Evolutionary conservation across 495 filamentous ascomycete genomes (phyloP), one percentile per base, ranked within the genome.

Genomic region (Pseudevernia furfuracea): DNA sequence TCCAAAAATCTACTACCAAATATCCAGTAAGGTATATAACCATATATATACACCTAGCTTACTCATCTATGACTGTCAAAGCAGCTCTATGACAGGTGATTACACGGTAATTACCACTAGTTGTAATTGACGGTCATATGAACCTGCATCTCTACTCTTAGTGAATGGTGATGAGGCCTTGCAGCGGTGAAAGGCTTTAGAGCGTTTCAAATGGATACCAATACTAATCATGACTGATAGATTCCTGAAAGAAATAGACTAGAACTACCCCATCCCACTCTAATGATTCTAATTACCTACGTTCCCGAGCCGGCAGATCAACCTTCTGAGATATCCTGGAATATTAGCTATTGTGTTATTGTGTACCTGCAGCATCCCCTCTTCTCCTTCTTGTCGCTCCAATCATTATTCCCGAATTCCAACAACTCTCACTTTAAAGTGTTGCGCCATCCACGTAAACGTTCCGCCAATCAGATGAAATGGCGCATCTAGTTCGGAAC

Each of bases 281-380:
- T 34, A 8, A 55, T n/a, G n/a, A n/a, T n/a, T n/a, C n/a, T n/a
- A n/a, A n/a, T n/a, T n/a, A n/a, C n/a, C 14, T 19, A 9, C 11
- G 7, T 55, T 34, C 52, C 52, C 28, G 30, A 55, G 30, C 52
- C 52, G 52, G 52, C 8, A 55, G 28, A 55, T 55, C 52, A 32
- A 8, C 19, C 28, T 34, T 32, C 6, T 32, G 5, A 21, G 52
- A 30, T 7, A 11, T 10, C 7, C 8, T 55, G 21, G 30, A 28
- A 53, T 21, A 53, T 3, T 12, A 30, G 14, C 28, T 8, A 53
- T 28, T 14, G 49, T 28, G 25, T 53, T 8, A 53, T 28, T 14
- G 49, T 28, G 25, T 53, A 30, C 52, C 30, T 55, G 52, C 52
- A 55, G 30, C 28, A 21, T 6, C 52, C 52, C 30, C 52, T 55